Evolutionary conservation across 2,329 filamentous ascomycete species (phyloP).

Genomic region (Fusarium newnesense): DNA sequence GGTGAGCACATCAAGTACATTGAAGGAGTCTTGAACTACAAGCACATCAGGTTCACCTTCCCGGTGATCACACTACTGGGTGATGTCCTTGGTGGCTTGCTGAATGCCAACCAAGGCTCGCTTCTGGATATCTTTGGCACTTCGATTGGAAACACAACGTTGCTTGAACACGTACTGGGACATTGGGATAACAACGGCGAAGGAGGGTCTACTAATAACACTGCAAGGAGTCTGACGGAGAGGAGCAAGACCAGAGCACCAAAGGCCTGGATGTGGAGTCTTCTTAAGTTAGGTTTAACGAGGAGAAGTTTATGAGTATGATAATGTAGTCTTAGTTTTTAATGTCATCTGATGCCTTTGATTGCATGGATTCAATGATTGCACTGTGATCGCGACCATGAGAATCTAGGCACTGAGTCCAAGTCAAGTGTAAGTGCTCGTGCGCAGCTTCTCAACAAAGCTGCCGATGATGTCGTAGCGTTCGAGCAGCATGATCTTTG

Average conservation of each 20-base stretch:
- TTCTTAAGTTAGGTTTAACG: conserved; percentile 18
- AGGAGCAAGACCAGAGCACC: neutral
- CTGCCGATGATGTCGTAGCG: neutral
- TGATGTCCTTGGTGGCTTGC: conserved; percentile 51
- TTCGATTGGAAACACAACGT: conserved; percentile 53
- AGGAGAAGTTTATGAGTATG: conserved; percentile 3
- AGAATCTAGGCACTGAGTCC: neutral
- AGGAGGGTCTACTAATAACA: neutral
- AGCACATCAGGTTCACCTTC: conserved; percentile 49
- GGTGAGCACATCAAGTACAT: conserved; percentile 56
- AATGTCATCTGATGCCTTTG: neutral
- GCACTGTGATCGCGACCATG: neutral
- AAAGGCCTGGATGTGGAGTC: conserved; percentile 21
- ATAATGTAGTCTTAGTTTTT: neutral
- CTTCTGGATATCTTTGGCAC: conserved; percentile 51
- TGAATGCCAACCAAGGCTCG: conserved; percentile 43
- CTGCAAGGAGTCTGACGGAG: neutral
- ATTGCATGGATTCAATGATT: rapidly evolving
- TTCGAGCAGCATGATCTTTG: neutral
- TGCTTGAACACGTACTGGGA: conserved; percentile 50
- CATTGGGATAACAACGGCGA: conserved; percentile 46
- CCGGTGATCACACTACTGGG: conserved; percentile 53
- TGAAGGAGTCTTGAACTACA: conserved; percentile 55
- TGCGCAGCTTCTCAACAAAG: neutral
- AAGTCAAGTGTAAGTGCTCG: rapidly evolving